Percentiles rank a stretch among this genome's conserved stretches.
Conservation (phyloP, 2,329 filamentous ascomycete species). For the Chaetomiaceae sp. region DNA sequence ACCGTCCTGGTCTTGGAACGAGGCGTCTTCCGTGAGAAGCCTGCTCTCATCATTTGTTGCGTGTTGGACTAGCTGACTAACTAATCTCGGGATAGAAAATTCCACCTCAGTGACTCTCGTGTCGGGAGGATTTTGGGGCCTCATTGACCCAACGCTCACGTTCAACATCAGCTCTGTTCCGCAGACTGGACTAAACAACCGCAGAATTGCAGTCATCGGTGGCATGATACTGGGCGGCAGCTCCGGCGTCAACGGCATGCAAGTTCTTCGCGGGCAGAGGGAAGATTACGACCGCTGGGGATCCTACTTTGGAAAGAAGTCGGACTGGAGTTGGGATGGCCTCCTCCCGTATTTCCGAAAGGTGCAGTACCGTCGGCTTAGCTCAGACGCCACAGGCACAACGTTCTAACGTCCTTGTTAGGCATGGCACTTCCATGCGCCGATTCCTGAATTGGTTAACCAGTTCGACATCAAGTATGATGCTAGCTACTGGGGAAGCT, state of each 20-base stretch:
- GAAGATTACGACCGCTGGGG: conserved; percentile 31
- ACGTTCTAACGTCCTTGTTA: neutral
- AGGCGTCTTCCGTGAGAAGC: conserved; percentile 28
- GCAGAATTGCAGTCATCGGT: conserved; percentile 21
- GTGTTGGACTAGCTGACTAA: no score
- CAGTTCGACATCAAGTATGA: conserved; percentile 29
- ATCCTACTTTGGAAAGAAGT: conserved; percentile 21
- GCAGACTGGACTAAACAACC: conserved; percentile 23
- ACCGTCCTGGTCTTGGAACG: conserved; percentile 29
- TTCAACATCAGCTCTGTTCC: conserved; percentile 28
- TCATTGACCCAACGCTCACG: conserved; percentile 26
- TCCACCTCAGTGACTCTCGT: conserved; percentile 5
- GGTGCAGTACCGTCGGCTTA: no score
- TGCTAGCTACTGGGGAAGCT: conserved; percentile 25
- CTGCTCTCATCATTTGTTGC: conserved; percentile 14
- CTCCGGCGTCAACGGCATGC: conserved; percentile 30
- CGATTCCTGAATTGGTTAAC: conserved; percentile 19
- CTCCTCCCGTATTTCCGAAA: conserved; percentile 31
- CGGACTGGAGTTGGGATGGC: conserved; percentile 31
- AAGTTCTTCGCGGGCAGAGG: conserved; percentile 28
- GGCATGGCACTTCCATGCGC: conserved; percentile 26
- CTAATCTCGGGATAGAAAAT: conserved; percentile 4
- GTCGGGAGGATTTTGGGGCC: conserved; percentile 3
- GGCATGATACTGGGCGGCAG: conserved; percentile 30
- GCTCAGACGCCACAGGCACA: neutral